Evolutionary conservation across 805 yeast species (phyloP), one percentile per base, ranked within the genome.

Genomic region (Teunomyces funiuensis): DNA sequence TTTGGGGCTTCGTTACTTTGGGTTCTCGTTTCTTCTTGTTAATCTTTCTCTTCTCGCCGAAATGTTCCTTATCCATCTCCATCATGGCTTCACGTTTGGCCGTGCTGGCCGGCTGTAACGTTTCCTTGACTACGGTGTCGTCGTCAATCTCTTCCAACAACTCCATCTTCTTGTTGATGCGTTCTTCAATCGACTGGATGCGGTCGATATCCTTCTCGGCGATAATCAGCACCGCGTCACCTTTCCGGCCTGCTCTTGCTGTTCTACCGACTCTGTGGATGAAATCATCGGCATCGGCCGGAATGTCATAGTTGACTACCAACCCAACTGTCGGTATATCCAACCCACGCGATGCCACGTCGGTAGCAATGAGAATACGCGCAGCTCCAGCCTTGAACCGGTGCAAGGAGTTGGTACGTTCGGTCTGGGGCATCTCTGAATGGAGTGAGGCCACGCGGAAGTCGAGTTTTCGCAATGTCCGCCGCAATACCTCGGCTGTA

Each of bases 231-330:
- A 93, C 70, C 5, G 95, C 77, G 48, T 81, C 88, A 66, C 99
- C 99, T 38, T 70, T 66, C 53, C 95, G 76, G 2, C 98, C 98
- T 2, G 98, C 98, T 77, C 99, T 85, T 7, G 98, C 99, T 9
- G 99, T 91, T 79, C 99, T 87, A 70, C 99, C 99, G 8, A 91
- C 96, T 63, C 99, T 75, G 66, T 93, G 99, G 40, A 93, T 89
- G 55, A 88, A 93, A 49, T 93, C 97, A 57, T 93, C 97, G 3
- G 98, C 87, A 57, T 93, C 97, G 0, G 93, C 89, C 4, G 99
- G 99, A 17, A 93, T 79, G 57, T 93, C 98, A 57, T 79, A 93
- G 60, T 93, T 93, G 18, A 93, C 67, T 18, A 93, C 98, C 52
- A 93, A 71, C 57, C 83, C 91, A 3, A 93, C 99, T 6, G 80